Evolutionary conservation across 345 rosid genomes (phyloP), one percentile per base, ranked within the genome.

Genomic region (Euphorbia pulcherrima): DNA sequence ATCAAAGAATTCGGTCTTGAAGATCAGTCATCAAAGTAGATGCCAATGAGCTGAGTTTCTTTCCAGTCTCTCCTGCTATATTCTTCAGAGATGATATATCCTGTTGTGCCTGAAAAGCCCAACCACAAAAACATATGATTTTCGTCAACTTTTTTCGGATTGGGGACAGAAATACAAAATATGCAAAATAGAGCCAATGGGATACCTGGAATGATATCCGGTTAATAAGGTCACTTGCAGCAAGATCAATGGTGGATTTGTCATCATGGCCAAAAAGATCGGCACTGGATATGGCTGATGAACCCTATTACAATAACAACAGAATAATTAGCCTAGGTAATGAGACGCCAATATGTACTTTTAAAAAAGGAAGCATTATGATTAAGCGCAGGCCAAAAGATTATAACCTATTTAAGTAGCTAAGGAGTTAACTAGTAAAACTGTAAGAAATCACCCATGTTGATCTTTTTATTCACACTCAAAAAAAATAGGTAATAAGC

Each of bases 41-140:
- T 6, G 97, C 99, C 39, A 94, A 73, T 56, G 95, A 66, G 76
- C 89, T 84, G 5, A 94, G 87, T 83, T 83, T 91, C 86, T 88
- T 95, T 61, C 88, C 90, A 0, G 98, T 88, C 83, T 95, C 99
- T 70, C 96, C 97, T 0, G 99, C 99, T 1, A 94, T 87, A 79
- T 82, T 85, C 83, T 81, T 89, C 8, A 94, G 83, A 41, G 92
- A 85, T 17, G 97, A 92, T 48, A 94, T 79, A 75, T 91, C 99
- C 68, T 92, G 93, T 71, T 89, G 92, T 55, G 97, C 97, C 99
- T 94, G 87, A 47, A 74, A 47, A 35, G 1, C 4, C 17, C 46
- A 27, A 33, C 37, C 71, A 24, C 1, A 58, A 9, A 13, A 5
- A 39, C 44, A 39, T 39, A 39, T 39, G 12, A 39, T 39, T 39